These are phyloP conservation scores for Artemisia tridentata DNA, from an alignment of 129 eudicot genomes.

Conservation along the genomic window DNA sequence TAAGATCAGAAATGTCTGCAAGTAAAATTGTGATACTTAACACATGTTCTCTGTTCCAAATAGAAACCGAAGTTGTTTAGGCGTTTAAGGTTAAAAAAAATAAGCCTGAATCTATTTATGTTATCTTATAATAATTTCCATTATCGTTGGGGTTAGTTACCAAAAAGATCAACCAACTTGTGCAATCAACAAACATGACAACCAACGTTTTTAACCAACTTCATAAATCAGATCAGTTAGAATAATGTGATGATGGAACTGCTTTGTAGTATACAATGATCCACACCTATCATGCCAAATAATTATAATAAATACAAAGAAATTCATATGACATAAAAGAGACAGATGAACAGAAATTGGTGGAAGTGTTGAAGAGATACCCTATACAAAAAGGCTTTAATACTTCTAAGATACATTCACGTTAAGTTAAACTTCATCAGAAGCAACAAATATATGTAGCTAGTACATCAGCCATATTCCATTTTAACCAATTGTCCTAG, in stretches of 20 bases:
- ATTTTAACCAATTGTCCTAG: background rate
- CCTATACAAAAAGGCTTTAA: background rate
- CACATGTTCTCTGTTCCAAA: conserved; percentile 9
- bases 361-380: background rate
- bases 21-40: background rate
- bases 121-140: background rate
- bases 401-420: background rate
- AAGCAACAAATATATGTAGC: background rate
- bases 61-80: conserved; percentile 6
- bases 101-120: background rate
- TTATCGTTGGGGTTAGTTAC: background rate
- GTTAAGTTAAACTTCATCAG: background rate
- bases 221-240: background rate
- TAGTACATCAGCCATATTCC: background rate
- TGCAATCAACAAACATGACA: conserved; percentile 4
- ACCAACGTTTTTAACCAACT: background rate
- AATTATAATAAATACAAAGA: background rate
- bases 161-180: conserved; percentile 11
- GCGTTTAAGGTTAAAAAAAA: background rate
- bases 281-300: conserved; percentile 5
- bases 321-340: background rate
- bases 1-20: conserved; percentile 24
- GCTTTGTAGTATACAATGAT: background rate
- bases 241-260: background rate
- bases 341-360: background rate